A percentile compares a stretch with the other conserved stretches of the same genome.
Conservation (phyloP, 768 basidiomycete species). For the Tylopilus sp. region DNA sequence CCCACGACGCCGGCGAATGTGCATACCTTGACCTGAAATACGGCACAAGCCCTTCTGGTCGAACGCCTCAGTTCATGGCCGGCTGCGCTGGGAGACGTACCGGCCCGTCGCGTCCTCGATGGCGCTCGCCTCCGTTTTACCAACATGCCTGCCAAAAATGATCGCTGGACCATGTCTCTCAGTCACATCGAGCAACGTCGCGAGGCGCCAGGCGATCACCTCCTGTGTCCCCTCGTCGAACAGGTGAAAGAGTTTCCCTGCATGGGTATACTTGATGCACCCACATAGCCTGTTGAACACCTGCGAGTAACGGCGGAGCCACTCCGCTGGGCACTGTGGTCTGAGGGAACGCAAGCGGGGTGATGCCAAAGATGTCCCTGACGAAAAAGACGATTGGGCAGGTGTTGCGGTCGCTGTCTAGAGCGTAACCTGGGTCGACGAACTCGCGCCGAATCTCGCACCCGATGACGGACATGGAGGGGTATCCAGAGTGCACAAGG, state of each 20-base stretch:
- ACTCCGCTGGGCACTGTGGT: neutral
- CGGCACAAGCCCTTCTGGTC: too few species aligned
- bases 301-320: neutral
- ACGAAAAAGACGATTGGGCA: neutral
- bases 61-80: too few species aligned
- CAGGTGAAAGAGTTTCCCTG: neutral
- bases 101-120: neutral
- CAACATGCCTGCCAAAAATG: neutral
- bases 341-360: neutral
- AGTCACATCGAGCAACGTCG: too few species aligned
- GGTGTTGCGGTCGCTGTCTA: neutral
- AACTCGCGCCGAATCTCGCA: neutral
- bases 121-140: neutral
- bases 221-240: neutral
- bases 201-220: too few species aligned
- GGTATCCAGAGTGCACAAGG: neutral
- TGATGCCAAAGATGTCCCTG: neutral
- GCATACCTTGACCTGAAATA: too few species aligned
- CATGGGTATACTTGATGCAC: neutral
- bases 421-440: neutral
- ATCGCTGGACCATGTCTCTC: too few species aligned
- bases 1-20: too few species aligned
- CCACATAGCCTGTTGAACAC: neutral
- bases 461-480: neutral
- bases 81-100: neutral